Evolutionary conservation across 345 rosid genomes (phyloP).

Genomic region (Psidium guajava): DNA sequence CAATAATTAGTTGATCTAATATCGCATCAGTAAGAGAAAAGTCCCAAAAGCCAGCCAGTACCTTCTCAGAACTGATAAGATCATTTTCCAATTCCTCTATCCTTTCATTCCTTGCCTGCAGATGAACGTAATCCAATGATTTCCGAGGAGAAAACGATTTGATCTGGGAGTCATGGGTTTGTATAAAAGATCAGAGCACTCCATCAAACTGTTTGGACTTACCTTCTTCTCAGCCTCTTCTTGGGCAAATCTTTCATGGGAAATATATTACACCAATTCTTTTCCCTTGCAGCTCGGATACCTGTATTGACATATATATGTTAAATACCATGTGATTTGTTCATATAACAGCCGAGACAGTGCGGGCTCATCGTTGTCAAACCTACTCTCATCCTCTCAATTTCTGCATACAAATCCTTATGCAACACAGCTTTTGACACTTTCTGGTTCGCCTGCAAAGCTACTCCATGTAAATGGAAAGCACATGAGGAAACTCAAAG

Average conservation of each 20-base stretch:
- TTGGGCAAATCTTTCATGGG: conserved; percentile 70
- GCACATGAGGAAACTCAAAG: background rate
- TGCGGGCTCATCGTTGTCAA: background rate
- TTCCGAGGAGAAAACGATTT: background rate
- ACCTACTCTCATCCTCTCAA: conserved; percentile 95
- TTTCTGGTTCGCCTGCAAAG: conserved; percentile 86
- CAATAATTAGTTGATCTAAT: background rate
- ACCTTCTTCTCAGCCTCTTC: conserved; percentile 97
- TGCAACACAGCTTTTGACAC: conserved; percentile 73
- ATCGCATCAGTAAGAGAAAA: background rate
- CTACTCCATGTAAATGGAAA: background rate
- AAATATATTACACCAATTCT: conserved; percentile 80
- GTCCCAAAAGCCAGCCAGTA: conserved; percentile 11
- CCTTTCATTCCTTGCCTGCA: conserved; percentile 59
- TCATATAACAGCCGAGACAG: background rate
- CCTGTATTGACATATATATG: conserved; percentile 29
- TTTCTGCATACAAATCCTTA: conserved; percentile 78
- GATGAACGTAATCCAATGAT: background rate
- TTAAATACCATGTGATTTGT: background rate
- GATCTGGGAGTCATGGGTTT: background rate
- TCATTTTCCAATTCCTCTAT: conserved; percentile 75
- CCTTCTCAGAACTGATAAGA: conserved; percentile 46
- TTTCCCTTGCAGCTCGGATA: conserved; percentile 89
- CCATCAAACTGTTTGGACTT: background rate
- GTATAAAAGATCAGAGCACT: background rate